These are phyloP conservation scores for Themeda triandra DNA, from an alignment of 176 grass and related monocot genomes.

Conservation along the genomic window DNA sequence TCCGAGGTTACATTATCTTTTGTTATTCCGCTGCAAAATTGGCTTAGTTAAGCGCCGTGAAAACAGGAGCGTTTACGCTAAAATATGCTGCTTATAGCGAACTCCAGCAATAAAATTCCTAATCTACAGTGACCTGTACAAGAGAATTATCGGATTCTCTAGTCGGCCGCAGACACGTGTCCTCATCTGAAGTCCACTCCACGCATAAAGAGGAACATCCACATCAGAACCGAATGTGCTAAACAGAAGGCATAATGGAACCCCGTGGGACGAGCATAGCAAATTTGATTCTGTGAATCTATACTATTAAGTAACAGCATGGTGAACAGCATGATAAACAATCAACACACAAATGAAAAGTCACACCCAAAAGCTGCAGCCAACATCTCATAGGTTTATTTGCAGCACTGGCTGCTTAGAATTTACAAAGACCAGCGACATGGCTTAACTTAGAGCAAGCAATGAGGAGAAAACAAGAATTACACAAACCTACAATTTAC, in stretches of 20 bases:
- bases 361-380: background rate
- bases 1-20: too few species aligned
- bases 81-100: too few species aligned
- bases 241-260: too few species aligned
- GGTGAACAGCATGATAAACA: background rate
- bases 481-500: background rate
- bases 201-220: background rate
- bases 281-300: too few species aligned
- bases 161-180: too few species aligned
- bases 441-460: background rate
- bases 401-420: conserved; percentile 8
- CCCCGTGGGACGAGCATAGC: too few species aligned
- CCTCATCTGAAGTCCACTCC: background rate
- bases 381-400: conserved; percentile 1
- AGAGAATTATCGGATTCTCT: too few species aligned
- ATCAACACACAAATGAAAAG: background rate
- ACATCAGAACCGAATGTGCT: background rate
- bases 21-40: too few species aligned
- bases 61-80: too few species aligned
- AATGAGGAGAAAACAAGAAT: background rate
- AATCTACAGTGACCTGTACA: too few species aligned
- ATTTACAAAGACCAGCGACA: background rate
- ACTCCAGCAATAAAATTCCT: too few species aligned
- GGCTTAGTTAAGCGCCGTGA: too few species aligned
- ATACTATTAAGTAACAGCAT: background rate